These are phyloP conservation scores for Botryotinia calthae DNA, from an alignment of 2,329 filamentous ascomycete genomes.

Conservation along the genomic window DNA sequence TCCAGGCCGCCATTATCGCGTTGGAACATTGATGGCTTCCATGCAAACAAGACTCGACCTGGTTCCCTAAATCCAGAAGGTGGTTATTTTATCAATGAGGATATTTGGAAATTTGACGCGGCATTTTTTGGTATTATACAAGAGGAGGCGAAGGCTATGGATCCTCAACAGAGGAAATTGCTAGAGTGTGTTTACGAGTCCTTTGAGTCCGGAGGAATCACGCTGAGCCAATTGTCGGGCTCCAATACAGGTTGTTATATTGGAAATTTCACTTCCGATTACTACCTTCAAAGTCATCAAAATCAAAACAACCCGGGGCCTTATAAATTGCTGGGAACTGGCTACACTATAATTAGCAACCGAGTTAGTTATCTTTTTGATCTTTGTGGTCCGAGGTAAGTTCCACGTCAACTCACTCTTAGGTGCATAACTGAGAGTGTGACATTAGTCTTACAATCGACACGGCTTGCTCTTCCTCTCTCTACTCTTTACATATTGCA, in stretches of 20 bases:
- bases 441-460: slow-evolving; percentile 43
- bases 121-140: slow-evolving; percentile 14
- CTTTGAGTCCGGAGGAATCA: slow-evolving; percentile 16
- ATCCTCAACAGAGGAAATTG: slow-evolving; percentile 19
- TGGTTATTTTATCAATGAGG: slow-evolving; percentile 32
- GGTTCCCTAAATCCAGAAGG: slow-evolving; percentile 21
- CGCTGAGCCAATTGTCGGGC: slow-evolving; percentile 24
- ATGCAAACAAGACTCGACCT: slow-evolving; percentile 21
- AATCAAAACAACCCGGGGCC: slow-evolving; percentile 30
- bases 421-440: slow-evolving; percentile 32
- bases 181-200: slow-evolving; percentile 14
- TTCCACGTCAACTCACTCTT: slow-evolving; percentile 56
- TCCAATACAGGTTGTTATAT: slow-evolving; percentile 28
- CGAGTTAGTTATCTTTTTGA: slow-evolving; percentile 24
- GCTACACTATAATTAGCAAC: slow-evolving; percentile 29
- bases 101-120: slow-evolving; percentile 31
- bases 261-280: slow-evolving; percentile 23
- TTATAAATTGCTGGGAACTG: slow-evolving; percentile 27
- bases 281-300: slow-evolving; percentile 2
- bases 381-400: slow-evolving; percentile 46
- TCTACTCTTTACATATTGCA: slow-evolving; percentile 45
- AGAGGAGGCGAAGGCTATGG: slow-evolving; percentile 14
- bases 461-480: slow-evolving; percentile 47
- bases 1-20: slow-evolving; percentile 24
- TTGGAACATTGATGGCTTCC: slow-evolving; percentile 26